These are phyloP conservation scores for Fusarium luffae DNA, from an alignment of 2,329 filamentous ascomycete genomes.

Conservation along the genomic window DNA sequence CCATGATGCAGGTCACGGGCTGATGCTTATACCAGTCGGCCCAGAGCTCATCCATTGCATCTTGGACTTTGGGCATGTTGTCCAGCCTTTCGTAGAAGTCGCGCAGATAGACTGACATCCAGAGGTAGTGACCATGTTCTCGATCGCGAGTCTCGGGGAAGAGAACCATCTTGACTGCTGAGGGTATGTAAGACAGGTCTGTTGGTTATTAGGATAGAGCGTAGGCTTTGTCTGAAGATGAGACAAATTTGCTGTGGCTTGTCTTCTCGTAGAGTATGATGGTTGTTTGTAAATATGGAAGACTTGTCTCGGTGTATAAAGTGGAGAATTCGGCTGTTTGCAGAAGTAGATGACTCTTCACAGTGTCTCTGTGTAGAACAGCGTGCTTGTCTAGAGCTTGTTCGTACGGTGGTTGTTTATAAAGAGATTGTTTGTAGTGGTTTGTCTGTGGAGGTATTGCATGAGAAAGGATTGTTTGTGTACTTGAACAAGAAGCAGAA, in stretches of 20 bases:
- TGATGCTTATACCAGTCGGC: slow-evolving; percentile 6
- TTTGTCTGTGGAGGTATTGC: background rate
- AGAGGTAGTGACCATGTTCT: background rate
- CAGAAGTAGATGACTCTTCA: background rate
- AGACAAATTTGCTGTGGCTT: background rate
- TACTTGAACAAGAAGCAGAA: background rate
- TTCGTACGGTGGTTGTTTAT: background rate
- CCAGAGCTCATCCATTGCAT: slow-evolving; percentile 15
- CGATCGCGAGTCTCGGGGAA: background rate
- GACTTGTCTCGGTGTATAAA: background rate
- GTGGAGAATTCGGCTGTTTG: background rate
- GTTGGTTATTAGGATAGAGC: background rate
- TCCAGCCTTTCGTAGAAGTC: background rate
- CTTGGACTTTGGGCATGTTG: background rate
- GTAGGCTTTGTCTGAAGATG: background rate
- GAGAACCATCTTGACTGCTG: background rate
- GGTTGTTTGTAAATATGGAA: background rate
- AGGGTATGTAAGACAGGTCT: background rate
- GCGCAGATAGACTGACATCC: background rate
- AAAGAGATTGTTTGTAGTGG: too few species aligned
- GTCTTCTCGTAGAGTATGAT: background rate
- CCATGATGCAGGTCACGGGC: background rate
- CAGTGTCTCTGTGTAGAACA: background rate
- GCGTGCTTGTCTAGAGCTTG: background rate
- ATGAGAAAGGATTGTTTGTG: background rate